phyloP scores from a whole-genome alignment of 495 filamentous ascomycete genomes.

The Cercophora sp. region DNA sequence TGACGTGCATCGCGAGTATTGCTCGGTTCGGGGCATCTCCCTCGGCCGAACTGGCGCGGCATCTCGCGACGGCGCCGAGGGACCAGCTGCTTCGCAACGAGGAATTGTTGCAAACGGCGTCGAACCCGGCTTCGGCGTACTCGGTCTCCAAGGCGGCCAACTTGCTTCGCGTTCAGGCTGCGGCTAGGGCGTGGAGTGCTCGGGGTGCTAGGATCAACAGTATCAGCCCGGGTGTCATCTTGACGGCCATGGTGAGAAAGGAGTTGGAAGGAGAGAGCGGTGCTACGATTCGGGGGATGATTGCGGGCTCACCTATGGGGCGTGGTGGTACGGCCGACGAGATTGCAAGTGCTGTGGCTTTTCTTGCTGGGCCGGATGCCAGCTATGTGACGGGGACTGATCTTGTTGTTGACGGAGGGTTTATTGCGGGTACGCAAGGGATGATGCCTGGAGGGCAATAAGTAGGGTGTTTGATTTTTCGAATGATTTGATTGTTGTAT shows the following conservation, averaged over 20 bases:
- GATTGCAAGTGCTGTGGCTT: slow-evolving; percentile 49
- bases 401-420: slow-evolving; percentile 54
- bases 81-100: slow-evolving; percentile 12
- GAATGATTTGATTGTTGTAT: too few species aligned
- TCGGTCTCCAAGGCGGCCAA: slow-evolving; percentile 48
- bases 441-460: not conserved
- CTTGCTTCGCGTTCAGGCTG: slow-evolving; percentile 47
- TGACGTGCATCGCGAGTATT: slow-evolving; percentile 21
- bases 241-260: slow-evolving; percentile 19
- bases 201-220: slow-evolving; percentile 48
- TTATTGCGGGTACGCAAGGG: slow-evolving; percentile 10
- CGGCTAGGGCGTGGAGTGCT: slow-evolving; percentile 47
- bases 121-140: slow-evolving; percentile 47
- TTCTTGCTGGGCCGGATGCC: slow-evolving; percentile 48
- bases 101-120: not conserved
- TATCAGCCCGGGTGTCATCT: slow-evolving; percentile 49
- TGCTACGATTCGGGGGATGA: slow-evolving; percentile 10
- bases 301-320: slow-evolving; percentile 10
- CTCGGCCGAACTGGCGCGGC: slow-evolving; percentile 9
- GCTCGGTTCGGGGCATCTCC: slow-evolving; percentile 13
- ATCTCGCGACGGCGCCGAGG: slow-evolving; percentile 12
- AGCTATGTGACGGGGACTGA: slow-evolving; percentile 52
- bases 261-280: slow-evolving; percentile 13
- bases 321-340: slow-evolving; percentile 41
- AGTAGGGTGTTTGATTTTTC: not conserved